Evolutionary conservation across 1,139 yeast genomes (phyloP).

Genomic region (Debaryomyces subglobosus): DNA sequence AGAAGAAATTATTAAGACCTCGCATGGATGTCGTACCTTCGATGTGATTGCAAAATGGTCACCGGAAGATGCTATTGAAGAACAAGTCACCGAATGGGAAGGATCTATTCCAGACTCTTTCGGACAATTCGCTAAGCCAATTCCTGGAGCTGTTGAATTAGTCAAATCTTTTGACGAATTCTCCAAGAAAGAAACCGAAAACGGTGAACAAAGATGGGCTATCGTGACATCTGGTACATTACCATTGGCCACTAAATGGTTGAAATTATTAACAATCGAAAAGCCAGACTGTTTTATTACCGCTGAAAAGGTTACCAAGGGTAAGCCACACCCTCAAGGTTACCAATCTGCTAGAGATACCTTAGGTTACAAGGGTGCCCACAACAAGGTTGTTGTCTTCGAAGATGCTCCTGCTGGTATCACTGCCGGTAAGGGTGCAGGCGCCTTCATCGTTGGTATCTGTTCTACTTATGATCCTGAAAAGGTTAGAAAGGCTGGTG

Average conservation of each 20-base stretch:
- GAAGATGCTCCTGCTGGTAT: conserved; percentile 93
- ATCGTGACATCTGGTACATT: conserved; percentile 84
- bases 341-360: conserved; percentile 67
- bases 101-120: conserved; percentile 71
- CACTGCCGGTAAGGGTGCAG: conserved; percentile 81
- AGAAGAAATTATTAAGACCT: conserved; percentile 67
- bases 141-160: conserved; percentile 72
- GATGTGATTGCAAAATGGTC: conserved; percentile 77
- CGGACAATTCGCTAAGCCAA: conserved; percentile 71
- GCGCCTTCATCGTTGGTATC: conserved; percentile 81
- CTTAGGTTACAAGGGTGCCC: conserved; percentile 51
- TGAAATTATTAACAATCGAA: conserved; percentile 61
- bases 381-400: conserved; percentile 65
- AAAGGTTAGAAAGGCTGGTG: conserved; percentile 72
- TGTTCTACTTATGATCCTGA: conserved; percentile 78
- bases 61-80: conserved; percentile 70
- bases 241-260: conserved; percentile 80
- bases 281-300: conserved; percentile 77
- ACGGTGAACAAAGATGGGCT: conserved; percentile 65
- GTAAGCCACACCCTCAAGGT: conserved; percentile 87
- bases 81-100: conserved; percentile 70
- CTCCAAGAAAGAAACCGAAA: conserved; percentile 45
- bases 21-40: conserved; percentile 83
- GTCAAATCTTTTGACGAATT: conserved; percentile 54
- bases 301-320: conserved; percentile 74